Evolutionary conservation across 2,329 filamentous ascomycete species (phyloP), one percentile per base, ranked within the genome.

Genomic region (Pseudocercospora ulei): DNA sequence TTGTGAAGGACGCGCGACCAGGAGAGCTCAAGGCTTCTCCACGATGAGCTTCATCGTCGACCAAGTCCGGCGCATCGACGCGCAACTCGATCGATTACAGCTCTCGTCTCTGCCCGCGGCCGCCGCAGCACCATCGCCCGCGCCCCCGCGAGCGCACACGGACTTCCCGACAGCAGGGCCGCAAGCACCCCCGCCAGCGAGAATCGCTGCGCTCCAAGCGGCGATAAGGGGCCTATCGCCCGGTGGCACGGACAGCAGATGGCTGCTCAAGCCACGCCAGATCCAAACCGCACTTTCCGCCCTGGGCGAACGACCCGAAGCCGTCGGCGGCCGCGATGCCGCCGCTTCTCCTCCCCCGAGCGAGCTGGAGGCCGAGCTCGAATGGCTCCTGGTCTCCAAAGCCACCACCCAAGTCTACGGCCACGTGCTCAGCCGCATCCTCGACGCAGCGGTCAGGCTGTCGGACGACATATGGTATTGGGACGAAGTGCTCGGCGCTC

Each of bases 381-480:
- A 93, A 61, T 96, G 90, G 90, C 65, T 95, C 14, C 68, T 95
- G 9, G 73, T 92, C 18, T 84, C 82, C 62, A 98, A 96, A 61
- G 87, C 87, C 3, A 83, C 87, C 0, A 76, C 87, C n/a, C 88
- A 95, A 56, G 78, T 81, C 1, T 92, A 94, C 55, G 88, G 88
- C 3, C 66, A 83, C 33, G 72, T 93, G 25, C 67, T 95, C 50
- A 78, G 78, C 51, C 77, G 75, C 0, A 70, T 96, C 3, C 64
- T 95, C 7, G 80, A 88, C 39, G 81, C 90, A 53, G 92, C 86
- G 7, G 77, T 88, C 7, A 80, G 80, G 0, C 63, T 98, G 11
- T 82, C 78, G 52, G 79, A 94, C 49, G 86, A 94, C 51, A 79
- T 94, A 14, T 87, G 81, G 76, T 96, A 96, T 60, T 98, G 90